phyloP scores from a whole-genome alignment of 2,329 filamentous ascomycete species.

The Albophoma yamanashiensis region DNA sequence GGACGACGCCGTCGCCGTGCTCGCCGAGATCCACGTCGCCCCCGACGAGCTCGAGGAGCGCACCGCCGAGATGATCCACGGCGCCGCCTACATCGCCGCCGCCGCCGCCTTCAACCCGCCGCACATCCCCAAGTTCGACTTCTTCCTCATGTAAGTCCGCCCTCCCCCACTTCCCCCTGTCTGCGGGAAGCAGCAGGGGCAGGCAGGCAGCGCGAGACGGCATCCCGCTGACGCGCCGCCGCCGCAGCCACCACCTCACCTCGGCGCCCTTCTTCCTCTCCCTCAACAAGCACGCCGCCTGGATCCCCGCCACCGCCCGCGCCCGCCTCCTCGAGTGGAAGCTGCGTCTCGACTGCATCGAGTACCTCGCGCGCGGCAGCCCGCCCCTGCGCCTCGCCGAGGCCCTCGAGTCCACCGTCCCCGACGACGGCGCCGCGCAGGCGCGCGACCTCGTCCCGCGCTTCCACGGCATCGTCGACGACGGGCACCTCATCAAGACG shows the following conservation, averaged over 20 bases:
- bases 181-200: not conserved
- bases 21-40: conserved; percentile 45
- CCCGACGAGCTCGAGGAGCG: conserved; percentile 45
- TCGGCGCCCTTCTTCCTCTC: conserved; percentile 60
- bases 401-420: conserved; percentile 36
- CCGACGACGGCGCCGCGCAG: conserved; percentile 33
- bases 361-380: conserved; percentile 60
- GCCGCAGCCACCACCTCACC: conserved; percentile 63
- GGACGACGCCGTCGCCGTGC: conserved; percentile 51
- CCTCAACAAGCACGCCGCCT: conserved; percentile 46
- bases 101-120: conserved; percentile 50
- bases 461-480: conserved; percentile 47
- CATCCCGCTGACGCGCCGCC: conserved; percentile 1
- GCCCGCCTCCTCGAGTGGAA: conserved; percentile 72
- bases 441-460: conserved; percentile 36
- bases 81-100: conserved; percentile 36
- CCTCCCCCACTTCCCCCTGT: not conserved
- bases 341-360: conserved; percentile 59
- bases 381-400: conserved; percentile 50
- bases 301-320: conserved; percentile 50
- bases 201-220: too few relatives aligned
- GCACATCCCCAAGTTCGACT: conserved; percentile 67
- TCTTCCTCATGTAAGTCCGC: conserved; percentile 52
- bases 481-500: conserved; percentile 75
- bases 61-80: conserved; percentile 58